These are phyloP conservation scores for Nematodospora anomalae DNA, from an alignment of 1,139 yeast genomes.

Conservation along the genomic window DNA sequence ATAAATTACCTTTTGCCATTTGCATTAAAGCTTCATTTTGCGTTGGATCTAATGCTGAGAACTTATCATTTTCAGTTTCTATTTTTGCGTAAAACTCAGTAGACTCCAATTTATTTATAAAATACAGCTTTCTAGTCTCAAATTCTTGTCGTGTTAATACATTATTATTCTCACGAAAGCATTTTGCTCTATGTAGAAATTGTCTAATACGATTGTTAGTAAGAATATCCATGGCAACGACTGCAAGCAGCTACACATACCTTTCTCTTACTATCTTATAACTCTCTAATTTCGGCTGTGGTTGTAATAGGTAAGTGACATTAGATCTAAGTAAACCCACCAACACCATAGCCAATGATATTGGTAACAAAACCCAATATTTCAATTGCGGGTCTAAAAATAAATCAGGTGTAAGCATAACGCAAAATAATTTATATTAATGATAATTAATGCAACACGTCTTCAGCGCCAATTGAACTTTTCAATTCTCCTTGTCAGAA, in stretches of 20 bases:
- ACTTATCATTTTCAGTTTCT: constrained; percentile 42
- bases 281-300: constrained; percentile 56
- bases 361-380: constrained; percentile 90
- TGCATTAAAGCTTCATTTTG: constrained; percentile 74
- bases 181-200: constrained; percentile 55
- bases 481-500: too few relatives aligned
- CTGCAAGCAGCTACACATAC: constrained; percentile 23
- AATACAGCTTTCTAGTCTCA: constrained; percentile 44
- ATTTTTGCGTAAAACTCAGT: constrained; percentile 53
- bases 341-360: constrained; percentile 83
- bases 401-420: constrained; percentile 30
- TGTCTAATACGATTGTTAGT: constrained; percentile 26
- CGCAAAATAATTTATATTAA: too few relatives aligned
- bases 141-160: constrained; percentile 51
- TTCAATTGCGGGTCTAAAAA: constrained; percentile 78
- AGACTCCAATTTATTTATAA: constrained; percentile 47
- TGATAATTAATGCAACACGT: too few relatives aligned
- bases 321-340: constrained; percentile 83
- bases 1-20: constrained; percentile 78
- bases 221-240: not conserved
- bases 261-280: constrained; percentile 61
- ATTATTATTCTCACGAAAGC: constrained; percentile 50
- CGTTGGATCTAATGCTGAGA: constrained; percentile 66
- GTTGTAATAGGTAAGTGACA: constrained; percentile 58
- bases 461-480: too few relatives aligned